Percentiles rank a stretch among this genome's conserved stretches.
phyloP scores from a whole-genome alignment of 2,329 filamentous ascomycete genomes.

The Pestalotiopsis sp. region DNA sequence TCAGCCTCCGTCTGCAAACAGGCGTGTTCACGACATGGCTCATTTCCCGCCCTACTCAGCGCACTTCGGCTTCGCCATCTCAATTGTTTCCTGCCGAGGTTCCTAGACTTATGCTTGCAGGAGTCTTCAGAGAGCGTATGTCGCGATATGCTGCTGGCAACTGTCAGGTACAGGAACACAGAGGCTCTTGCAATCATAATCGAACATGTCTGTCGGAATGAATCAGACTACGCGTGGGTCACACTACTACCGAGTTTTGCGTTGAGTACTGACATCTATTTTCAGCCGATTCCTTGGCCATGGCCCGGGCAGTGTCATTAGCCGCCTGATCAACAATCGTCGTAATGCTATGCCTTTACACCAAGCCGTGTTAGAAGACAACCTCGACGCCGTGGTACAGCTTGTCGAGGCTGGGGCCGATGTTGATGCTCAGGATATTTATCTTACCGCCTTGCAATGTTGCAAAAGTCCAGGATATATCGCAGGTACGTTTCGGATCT shows the following conservation, averaged over 20 bases:
- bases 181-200: background rate
- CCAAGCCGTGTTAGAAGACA: background rate
- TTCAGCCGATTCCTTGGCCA: background rate
- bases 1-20: background rate
- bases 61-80: no score
- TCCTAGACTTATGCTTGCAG: background rate
- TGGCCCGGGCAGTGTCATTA: background rate
- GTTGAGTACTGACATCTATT: background rate
- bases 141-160: background rate
- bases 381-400: background rate
- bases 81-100: background rate
- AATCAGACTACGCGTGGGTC: background rate
- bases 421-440: background rate
- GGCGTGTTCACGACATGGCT: background rate
- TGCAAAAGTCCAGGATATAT: background rate
- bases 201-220: background rate
- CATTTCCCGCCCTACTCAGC: no score
- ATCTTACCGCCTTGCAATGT: background rate
- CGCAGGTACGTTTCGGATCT: background rate
- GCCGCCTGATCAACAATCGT: background rate
- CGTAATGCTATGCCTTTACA: background rate
- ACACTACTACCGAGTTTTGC: no score
- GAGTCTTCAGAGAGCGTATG: rapidly evolving
- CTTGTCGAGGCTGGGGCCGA: background rate
- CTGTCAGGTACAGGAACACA: rapidly evolving